Evolutionary conservation across 495 filamentous ascomycete genomes (phyloP).

Genomic region (Zalerion maritima): DNA sequence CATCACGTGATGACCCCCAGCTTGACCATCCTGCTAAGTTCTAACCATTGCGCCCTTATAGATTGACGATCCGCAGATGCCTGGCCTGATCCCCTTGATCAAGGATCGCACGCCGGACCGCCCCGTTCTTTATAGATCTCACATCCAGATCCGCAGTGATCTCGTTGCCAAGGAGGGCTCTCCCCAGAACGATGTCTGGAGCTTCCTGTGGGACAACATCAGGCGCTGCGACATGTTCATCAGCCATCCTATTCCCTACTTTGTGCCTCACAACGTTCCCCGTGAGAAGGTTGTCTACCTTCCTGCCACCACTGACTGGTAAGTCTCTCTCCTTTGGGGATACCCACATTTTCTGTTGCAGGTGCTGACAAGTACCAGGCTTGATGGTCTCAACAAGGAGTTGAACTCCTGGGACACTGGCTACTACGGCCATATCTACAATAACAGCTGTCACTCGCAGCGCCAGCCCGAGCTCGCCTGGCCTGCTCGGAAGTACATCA

Average conservation of each 20-base stretch:
- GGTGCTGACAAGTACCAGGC: slow-evolving; percentile 35
- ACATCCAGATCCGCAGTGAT: slow-evolving; percentile 75
- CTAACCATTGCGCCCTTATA: slow-evolving; percentile 7
- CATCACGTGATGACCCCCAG: slow-evolving; percentile 2
- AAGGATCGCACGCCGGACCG: slow-evolving; percentile 56
- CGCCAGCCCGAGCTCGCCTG: slow-evolving; percentile 49
- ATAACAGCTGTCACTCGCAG: slow-evolving; percentile 43
- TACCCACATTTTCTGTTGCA: no score
- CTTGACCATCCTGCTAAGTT: not conserved
- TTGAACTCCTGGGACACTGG: slow-evolving; percentile 59
- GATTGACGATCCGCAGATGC: slow-evolving; percentile 85
- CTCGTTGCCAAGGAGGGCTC: slow-evolving; percentile 44
- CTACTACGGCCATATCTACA: slow-evolving; percentile 67
- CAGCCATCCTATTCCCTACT: slow-evolving; percentile 64
- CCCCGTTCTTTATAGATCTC: slow-evolving; percentile 67
- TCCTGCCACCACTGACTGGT: slow-evolving; percentile 78
- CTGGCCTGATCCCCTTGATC: slow-evolving; percentile 61
- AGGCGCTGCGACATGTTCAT: slow-evolving; percentile 66
- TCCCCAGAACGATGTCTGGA: slow-evolving; percentile 63
- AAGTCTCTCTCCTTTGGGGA: no score
- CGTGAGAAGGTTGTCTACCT: slow-evolving; percentile 56
- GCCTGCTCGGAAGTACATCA: slow-evolving; percentile 63
- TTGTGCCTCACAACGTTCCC: slow-evolving; percentile 60
- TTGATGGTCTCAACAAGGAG: slow-evolving; percentile 76
- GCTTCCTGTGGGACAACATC: slow-evolving; percentile 60